Base-by-base conservation (phyloP, 1,139 yeast genomes). In the Yamadazyma sp. region DNA sequence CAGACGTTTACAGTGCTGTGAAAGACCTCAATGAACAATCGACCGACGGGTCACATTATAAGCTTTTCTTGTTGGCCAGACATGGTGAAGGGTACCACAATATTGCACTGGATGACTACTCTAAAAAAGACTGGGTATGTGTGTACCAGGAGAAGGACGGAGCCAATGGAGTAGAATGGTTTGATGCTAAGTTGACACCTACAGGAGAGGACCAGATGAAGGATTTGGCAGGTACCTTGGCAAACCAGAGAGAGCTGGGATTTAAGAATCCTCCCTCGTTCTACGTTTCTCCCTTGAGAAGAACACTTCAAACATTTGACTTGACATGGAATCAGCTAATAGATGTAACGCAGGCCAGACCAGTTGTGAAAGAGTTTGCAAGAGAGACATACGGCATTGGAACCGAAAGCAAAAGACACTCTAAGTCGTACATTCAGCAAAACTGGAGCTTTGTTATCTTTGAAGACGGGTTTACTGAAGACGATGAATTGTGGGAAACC, bases 51-150 rank as follows among this genome's bases (percentile, higher is more conserved):
- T 45, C 40, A 11, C 24, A 29, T 7, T 51, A 53, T 34, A 68
- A 67, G 41, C 47, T 68, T n/a, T 45, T 69, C 12, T 63, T 63
- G 26, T 46, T 65, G 11, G 72, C 65, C 32, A 57, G 75, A 44
- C 75, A 86, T 52, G 94, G 94, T 6, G 86, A 85, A 58, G 94
- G 94, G 0, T 78, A 67, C 59, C 92, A 85, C 53, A 86, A 86
- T 48, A 16, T 59, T 16, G 71, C 65, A 0, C 58, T 58, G 2
- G 16, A 28, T 1, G 34, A 40, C 18, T 60, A 52, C 35, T 34
- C 45, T 22, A 15, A 36, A 2, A 36, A 44, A 0, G 59, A 59
- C 3, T 68, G 73, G 73, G 39, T 37, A 6, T 67, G 74, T 43
- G 52, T 53, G 37, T 65, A 64, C 61, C 62, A 61, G 30, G 43